Base-by-base conservation (phyloP, 768 basidiomycete species). In the Mycena albidolilacea region DNA sequence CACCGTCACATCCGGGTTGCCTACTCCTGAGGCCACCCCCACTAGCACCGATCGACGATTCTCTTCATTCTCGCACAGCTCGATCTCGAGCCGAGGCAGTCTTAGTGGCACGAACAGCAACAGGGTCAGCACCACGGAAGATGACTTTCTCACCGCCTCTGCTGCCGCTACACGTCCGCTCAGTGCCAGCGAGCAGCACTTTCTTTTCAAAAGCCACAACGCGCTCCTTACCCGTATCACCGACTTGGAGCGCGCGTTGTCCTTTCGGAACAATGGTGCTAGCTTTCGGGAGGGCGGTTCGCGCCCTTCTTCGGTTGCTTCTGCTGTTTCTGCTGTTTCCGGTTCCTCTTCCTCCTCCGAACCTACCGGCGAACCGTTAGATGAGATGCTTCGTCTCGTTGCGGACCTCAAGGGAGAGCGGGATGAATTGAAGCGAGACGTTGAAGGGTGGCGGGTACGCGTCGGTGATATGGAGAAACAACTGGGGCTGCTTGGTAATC, bases 351-450 rank as follows among this genome's bases (percentile, higher is more conserved):
- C 76, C 73, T 77, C 80, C 64, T 82, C 83, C 70, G 83, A 82
- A 54, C 78, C 83, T 11, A 72, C 78, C 44, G 81, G 83, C 63
- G 91, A 89, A 69, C 91, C 92, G 7, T 90, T 84, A 70, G 94
- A 96, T 76, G 95, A 96, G 83, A 91, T 96, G 89, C 82, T 95
- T 50, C 87, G 87, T 75, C 86, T 94, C 46, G 85, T 96, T 65
- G 86, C 91, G 4, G 94, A 95, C 79, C 87, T 95, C 77, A 96
- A 96, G 80, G 88, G 92, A 14, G 97, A 98, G 82, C 87, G 97
- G 39, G 97, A 99, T 77, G 93, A 96, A 70, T 85, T 98, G 63
- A 93, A 92, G 80, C 90, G 91, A 64, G 97, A 98, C 81, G 91
- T 96, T 0, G 93, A 96, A 75, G 94, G 93, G 0, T 97, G 96